Percentiles rank a stretch among this genome's conserved stretches.
Conservation (phyloP, 1,139 yeast genomes). For the Taphrina deformans region DNA sequence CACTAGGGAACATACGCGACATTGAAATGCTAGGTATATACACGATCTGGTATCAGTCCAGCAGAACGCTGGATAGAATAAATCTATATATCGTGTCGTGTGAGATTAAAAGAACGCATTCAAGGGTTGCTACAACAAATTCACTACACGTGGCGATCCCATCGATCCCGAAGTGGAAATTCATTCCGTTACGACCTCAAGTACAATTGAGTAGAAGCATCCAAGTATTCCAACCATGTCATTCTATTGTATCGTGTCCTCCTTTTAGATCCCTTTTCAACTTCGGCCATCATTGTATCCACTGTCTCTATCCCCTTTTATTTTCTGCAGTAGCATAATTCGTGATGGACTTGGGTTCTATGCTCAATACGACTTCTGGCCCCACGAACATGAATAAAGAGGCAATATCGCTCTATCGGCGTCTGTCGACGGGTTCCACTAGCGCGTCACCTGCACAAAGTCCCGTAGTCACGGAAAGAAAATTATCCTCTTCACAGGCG, state of each 20-base stretch:
- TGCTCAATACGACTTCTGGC: conserved; percentile 13
- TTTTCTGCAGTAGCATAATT: neutral
- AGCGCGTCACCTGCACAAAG: conserved; percentile 8
- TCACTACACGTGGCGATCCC: neutral
- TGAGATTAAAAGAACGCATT: too few relatives aligned
- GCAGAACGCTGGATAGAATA: too few relatives aligned
- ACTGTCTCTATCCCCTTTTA: neutral
- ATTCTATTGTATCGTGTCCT: too few relatives aligned
- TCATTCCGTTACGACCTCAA: neutral
- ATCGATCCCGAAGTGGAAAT: neutral
- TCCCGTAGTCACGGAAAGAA: conserved; percentile 6
- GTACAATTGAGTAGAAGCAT: neutral
- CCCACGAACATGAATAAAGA: conserved; percentile 13
- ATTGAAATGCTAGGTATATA: too few relatives aligned
- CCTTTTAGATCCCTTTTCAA: neutral
- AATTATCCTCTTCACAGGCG: neutral
- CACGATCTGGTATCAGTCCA: too few relatives aligned
- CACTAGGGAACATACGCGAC: neutral
- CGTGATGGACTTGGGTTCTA: conserved; percentile 19
- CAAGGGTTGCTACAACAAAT: neutral
- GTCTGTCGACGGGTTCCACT: conserved; percentile 17
- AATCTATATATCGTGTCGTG: too few relatives aligned
- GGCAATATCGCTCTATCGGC: conserved; percentile 12
- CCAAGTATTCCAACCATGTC: neutral
- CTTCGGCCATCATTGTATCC: neutral